Evolutionary conservation across 2,329 filamentous ascomycete genomes (phyloP).

Genomic region (Fusarium ramigenum): DNA sequence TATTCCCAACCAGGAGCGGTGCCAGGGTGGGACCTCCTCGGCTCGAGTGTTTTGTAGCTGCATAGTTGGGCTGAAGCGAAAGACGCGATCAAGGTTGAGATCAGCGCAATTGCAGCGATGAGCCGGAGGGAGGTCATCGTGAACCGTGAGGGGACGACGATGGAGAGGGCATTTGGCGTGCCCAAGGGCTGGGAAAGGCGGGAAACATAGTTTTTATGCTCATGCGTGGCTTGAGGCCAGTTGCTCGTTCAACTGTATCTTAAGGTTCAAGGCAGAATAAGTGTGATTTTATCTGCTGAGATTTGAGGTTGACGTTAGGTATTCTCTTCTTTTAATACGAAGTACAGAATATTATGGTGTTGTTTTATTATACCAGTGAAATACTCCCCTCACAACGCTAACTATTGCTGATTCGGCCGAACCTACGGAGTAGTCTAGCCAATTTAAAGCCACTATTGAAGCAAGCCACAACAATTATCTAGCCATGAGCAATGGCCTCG

Average conservation of each 20-base stretch:
- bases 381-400: neutral
- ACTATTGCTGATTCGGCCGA: neutral
- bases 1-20: conserved; percentile 56
- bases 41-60: conserved; percentile 43
- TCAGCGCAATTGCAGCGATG: neutral
- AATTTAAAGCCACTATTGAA: no score
- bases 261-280: neutral
- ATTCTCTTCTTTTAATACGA: neutral
- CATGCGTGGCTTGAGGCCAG: neutral
- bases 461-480: neutral
- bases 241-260: neutral
- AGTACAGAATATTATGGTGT: neutral
- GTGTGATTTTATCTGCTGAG: neutral
- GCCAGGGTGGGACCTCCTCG: conserved; percentile 49
- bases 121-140: conserved; percentile 25
- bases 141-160: conserved; percentile 10
- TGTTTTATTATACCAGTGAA: neutral
- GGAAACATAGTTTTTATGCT: neutral
- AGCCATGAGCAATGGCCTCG: neutral
- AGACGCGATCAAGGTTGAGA: conserved; percentile 9
- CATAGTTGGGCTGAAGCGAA: conserved; percentile 17
- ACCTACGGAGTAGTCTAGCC: neutral
- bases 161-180: neutral
- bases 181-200: no score
- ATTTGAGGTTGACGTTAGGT: neutral